Base-by-base conservation (phyloP, 352 stramenopile species). In the Phytophthora tubulina region DNA sequence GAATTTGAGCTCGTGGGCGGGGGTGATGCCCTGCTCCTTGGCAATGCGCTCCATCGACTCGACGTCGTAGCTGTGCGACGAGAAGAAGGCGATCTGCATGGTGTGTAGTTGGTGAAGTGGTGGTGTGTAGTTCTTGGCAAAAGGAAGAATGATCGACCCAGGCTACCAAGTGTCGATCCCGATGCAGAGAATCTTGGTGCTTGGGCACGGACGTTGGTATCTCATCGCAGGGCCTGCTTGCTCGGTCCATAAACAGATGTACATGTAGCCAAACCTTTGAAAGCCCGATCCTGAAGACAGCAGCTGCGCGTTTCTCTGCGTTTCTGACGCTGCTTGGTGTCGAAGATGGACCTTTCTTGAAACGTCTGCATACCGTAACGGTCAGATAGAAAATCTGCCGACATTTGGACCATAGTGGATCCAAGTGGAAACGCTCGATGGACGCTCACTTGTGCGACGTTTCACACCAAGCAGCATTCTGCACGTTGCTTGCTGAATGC, bases 81-180 rank as follows among this genome's bases (percentile, higher is more conserved):
- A 93, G 73, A 92, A 92, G 79, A 89, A 91, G 54, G 82, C 80
- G 72, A 93, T 86, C 81, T 90, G 82, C 75, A 91, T 72, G 56
- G 54, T 63, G 15, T 6, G 64, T 45, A 27, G 42, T 27, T 39
- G 42, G 21, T 27, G 21, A 27, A 27, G 21, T 27, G 27, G 38
- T 72, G 17, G 35, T 57, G 50, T 30, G 57, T 42, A 14, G 60
- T 73, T 64, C 66, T 69, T 60, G 59, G 51, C n/a, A 69, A 73
- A 73, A 73, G 8, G 35, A 64, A 73, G 66, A 73, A 69, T 73
- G 66, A 56, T 1, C 27, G 17, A 38, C 41, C 36, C 17, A 27
- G 35, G 30, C 27, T 7, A 9, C 8, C 4, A 50, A 15, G 33
- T 48, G 44, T 27, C n/a, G n/a, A 50, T 5, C 10, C 4, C 91